Conservation (phyloP, 2,329 filamentous ascomycete genomes). For the Colletotrichum tofieldiae region DNA sequence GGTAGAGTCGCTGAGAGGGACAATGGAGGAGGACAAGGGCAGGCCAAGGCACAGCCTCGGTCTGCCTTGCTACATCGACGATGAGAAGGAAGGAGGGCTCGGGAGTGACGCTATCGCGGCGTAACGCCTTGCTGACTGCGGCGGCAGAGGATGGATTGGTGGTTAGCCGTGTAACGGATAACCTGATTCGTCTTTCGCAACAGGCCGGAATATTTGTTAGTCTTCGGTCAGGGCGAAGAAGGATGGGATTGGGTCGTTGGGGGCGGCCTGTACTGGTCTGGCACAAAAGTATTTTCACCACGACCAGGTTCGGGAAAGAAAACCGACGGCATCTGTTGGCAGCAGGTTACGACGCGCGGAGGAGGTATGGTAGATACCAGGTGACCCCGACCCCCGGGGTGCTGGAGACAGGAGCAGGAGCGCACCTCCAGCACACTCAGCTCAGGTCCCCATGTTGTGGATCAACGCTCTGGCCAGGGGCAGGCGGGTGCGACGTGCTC, state of each 20-base stretch:
- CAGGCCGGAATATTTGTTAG: not conserved
- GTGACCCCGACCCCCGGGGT: too few species aligned
- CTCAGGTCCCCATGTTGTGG: too few species aligned
- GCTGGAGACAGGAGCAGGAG: too few species aligned
- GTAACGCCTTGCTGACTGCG: not conserved
- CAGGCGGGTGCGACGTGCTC: not conserved
- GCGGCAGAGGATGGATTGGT: not conserved
- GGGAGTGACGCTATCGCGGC: not conserved
- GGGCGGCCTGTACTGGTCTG: not conserved
- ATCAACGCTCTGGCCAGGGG: too few species aligned
- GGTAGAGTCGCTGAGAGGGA: conserved; percentile 8
- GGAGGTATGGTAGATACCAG: not conserved
- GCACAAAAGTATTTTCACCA: not conserved
- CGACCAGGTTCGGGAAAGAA: too few species aligned
- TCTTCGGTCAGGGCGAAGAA: not conserved
- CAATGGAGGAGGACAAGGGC: conserved; percentile 2
- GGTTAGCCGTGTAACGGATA: not conserved
- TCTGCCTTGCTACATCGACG: conserved; percentile 1
- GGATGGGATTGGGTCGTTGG: not conserved
- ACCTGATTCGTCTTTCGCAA: not conserved
- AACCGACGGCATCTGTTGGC: not conserved
- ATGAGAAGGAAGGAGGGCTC: not conserved
- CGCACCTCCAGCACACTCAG: too few species aligned
- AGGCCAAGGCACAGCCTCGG: not conserved
- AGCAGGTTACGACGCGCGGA: too few species aligned